Evolutionary conservation across 2,329 filamentous ascomycete species (phyloP), one percentile per base, ranked within the genome.

Genomic region (Bipolaris victoriae): DNA sequence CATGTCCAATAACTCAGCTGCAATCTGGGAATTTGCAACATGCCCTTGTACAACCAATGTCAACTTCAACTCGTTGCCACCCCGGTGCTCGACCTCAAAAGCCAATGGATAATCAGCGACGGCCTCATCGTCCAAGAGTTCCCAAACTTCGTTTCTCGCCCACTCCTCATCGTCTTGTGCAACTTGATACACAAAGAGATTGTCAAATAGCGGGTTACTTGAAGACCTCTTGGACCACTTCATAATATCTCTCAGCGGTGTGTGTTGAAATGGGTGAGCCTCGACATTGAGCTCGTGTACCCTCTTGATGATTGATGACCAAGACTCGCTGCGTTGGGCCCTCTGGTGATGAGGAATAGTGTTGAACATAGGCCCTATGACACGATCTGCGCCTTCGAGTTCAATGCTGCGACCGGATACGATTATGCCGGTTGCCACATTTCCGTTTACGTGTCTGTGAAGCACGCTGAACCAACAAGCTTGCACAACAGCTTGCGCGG

Each of bases 331-430:
- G 0, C 73, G 61, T 6, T 76, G 59, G 13, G 83, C 63, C 5
- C 78, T 70, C 33, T 87, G 76, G 52, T 85, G 82, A 70, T 90
- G 92, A 0, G 93, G 92, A 1, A 97, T 79, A 0, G 92, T 97
- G 71, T 97, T 97, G 82, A 97, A 96, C 18, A 97, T 78, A 0
- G 94, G 93, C 0, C 93, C 94, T 40, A 95, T 84, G 0, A 90
- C 85, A 20, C 81, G 71, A 45, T 92, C 89, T 1, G 88, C 83
- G 1, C 81, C 81, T 7, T 88, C 82, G 11, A 92, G 77, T 41
- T 90, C 85, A 4, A 96, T 84, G 0, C 87, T 85, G 57, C 93
- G 84, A 0, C 93, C 94, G 6, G 92, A 95, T 0, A 91, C 83
- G 11, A 97, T 83, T 18, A 96, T 79, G 0, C 94, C 94, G 13